These are phyloP conservation scores for Punctularia strigosozonata DNA, from an alignment of 768 basidiomycete species.

Conservation along the genomic window DNA sequence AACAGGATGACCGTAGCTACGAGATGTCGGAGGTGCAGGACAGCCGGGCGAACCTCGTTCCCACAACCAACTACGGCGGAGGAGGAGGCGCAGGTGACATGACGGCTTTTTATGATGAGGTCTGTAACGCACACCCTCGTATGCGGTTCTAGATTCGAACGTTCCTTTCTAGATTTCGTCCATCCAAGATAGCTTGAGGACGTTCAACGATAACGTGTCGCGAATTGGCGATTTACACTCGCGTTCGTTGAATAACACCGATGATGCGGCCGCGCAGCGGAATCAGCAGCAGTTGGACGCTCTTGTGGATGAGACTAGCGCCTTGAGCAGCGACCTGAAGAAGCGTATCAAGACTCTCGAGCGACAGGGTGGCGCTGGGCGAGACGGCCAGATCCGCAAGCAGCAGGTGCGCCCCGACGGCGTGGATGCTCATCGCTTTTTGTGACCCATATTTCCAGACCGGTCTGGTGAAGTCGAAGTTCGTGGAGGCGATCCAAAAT, in stretches of 20 bases:
- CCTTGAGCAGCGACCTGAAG: conserved; percentile 45
- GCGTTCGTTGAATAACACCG: conserved; percentile 36
- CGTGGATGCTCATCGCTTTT: background rate
- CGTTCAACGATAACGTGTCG: conserved; percentile 33
- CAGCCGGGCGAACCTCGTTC: conserved; percentile 39
- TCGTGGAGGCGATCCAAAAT: conserved; percentile 64
- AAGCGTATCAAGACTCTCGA: conserved; percentile 48
- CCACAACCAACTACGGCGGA: conserved; percentile 14
- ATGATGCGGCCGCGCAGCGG: conserved; percentile 30
- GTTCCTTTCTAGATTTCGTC: conserved; percentile 26
- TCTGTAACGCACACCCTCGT: conserved; percentile 17
- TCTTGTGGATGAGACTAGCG: conserved; percentile 46
- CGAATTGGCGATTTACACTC: conserved; percentile 37
- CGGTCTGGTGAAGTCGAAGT: conserved; percentile 50
- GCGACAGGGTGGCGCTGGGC: conserved; percentile 23
- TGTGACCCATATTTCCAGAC: conserved; percentile 24
- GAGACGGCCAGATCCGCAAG: conserved; percentile 36
- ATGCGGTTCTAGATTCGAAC: background rate
- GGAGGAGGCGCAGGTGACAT: conserved; percentile 37
- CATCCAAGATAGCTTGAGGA: conserved; percentile 32
- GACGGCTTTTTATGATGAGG: conserved; percentile 67
- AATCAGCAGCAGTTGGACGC: conserved; percentile 39
- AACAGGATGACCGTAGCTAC: conserved; percentile 51
- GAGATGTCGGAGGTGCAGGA: conserved; percentile 64
- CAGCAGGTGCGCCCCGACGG: conserved; percentile 23